phyloP scores from a whole-genome alignment of 1,139 yeast species.

The Hyphopichia khmerensis region DNA sequence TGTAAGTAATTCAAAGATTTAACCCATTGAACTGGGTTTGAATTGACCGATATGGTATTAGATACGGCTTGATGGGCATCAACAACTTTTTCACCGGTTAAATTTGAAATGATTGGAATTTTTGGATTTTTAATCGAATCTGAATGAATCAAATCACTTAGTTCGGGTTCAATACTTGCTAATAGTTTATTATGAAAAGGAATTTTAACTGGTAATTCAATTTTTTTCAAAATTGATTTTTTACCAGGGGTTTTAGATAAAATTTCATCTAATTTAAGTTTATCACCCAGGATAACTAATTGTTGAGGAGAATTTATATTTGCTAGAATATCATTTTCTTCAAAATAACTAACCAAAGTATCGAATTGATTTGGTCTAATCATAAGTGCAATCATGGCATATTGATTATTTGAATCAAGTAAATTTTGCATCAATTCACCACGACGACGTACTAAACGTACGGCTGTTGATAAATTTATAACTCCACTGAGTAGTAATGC shows the following conservation, averaged over 20 bases:
- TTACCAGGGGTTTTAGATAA: background rate
- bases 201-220: conserved; percentile 45
- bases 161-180: conserved; percentile 32
- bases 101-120: conserved; percentile 34
- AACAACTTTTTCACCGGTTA: conserved; percentile 24
- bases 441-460: conserved; percentile 49
- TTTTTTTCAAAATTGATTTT: conserved; percentile 19
- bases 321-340: conserved; percentile 28
- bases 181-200: conserved; percentile 53
- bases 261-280: conserved; percentile 15
- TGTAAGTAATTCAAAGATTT: conserved; percentile 26
- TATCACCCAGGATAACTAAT: conserved; percentile 45
- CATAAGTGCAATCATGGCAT: conserved; percentile 38
- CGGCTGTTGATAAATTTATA: conserved; percentile 39
- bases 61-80: conserved; percentile 18
- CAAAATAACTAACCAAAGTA: conserved; percentile 18
- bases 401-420: conserved; percentile 5
- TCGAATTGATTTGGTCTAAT: conserved; percentile 20
- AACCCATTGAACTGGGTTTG: conserved; percentile 46
- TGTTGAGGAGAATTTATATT: conserved; percentile 45
- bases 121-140: conserved; percentile 7
- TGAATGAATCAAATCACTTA: conserved; percentile 9
- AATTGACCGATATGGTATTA: conserved; percentile 34
- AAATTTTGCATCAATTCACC: conserved; percentile 51
- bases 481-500: conserved; percentile 46